These are phyloP conservation scores for Eucalyptus cladocalyx DNA, from an alignment of 345 rosid species.

Conservation along the genomic window DNA sequence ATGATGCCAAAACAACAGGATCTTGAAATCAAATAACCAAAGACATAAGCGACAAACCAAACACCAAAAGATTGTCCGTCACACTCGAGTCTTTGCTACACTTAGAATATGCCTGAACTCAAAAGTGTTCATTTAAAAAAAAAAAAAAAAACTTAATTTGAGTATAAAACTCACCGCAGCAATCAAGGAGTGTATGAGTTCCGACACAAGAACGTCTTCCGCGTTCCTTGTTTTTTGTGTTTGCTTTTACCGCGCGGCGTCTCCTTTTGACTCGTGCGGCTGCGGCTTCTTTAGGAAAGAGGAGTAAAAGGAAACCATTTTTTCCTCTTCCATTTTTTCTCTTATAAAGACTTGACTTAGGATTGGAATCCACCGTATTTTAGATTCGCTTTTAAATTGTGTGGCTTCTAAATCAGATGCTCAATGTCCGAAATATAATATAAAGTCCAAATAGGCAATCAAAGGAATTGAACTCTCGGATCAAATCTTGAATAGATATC, in stretches of 20 bases:
- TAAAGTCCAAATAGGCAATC: not conserved
- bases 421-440: not conserved
- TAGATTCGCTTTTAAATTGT: no score
- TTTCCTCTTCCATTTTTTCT: not conserved
- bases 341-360: not conserved
- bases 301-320: no score
- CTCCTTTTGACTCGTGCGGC: not conserved
- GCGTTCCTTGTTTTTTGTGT: no score
- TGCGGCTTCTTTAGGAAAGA: not conserved
- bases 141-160: no score
- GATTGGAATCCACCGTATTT: not conserved
- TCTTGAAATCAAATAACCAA: no score
- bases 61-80: not conserved
- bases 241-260: no score
- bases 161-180: not conserved
- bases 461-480: not conserved
- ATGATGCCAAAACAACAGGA: not conserved
- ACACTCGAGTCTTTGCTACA: no score
- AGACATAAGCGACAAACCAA: no score
- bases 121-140: no score
- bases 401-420: not conserved
- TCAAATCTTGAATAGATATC: not conserved
- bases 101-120: not conserved
- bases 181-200: not conserved
- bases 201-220: not conserved